phyloP scores from a whole-genome alignment of 2,329 filamentous ascomycete species.

The Cladosporium sp. region DNA sequence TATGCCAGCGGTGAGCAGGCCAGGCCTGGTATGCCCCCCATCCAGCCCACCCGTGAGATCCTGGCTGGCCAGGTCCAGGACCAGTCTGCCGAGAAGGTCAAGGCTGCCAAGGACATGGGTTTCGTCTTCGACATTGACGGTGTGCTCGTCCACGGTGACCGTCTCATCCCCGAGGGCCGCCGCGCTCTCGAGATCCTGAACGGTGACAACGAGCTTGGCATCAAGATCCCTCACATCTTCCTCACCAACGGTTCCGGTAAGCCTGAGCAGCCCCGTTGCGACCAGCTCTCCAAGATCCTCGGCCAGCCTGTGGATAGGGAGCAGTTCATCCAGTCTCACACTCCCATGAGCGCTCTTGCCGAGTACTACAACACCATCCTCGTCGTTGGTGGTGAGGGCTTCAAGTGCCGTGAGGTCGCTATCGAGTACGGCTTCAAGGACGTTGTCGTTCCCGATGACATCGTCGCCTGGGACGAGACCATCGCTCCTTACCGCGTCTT shows the following conservation, averaged over 20 bases:
- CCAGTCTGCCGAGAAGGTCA: slow-evolving; percentile 61
- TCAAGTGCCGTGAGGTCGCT: slow-evolving; percentile 68
- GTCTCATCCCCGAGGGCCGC: slow-evolving; percentile 64
- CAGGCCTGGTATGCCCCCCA: slow-evolving; percentile 55
- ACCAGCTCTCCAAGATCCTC: slow-evolving; percentile 65
- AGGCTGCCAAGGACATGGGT: slow-evolving; percentile 71
- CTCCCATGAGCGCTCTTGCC: slow-evolving; percentile 69
- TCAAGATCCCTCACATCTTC: slow-evolving; percentile 73
- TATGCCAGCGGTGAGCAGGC: slow-evolving; percentile 43
- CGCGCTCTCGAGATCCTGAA: slow-evolving; percentile 67
- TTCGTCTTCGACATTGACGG: slow-evolving; percentile 78
- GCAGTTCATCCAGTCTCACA: slow-evolving; percentile 75
- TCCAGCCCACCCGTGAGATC: slow-evolving; percentile 62
- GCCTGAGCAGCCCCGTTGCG: slow-evolving; percentile 60
- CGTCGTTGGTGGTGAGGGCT: slow-evolving; percentile 71
- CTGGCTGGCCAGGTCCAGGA: slow-evolving; percentile 68
- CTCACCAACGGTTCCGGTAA: slow-evolving; percentile 72
- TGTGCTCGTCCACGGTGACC: slow-evolving; percentile 69
- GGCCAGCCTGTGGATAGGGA: slow-evolving; percentile 62
- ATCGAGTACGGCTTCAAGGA: slow-evolving; percentile 71
- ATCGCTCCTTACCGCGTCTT: slow-evolving; percentile 67
- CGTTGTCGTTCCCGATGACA: slow-evolving; percentile 69
- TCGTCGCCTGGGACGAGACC: slow-evolving; percentile 64
- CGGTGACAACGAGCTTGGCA: slow-evolving; percentile 71
- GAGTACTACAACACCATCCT: slow-evolving; percentile 75